Percentiles rank a stretch among this genome's conserved stretches.
These are phyloP conservation scores for Phytophthora cajani DNA, from an alignment of 352 stramenopile genomes.

Conservation along the genomic window DNA sequence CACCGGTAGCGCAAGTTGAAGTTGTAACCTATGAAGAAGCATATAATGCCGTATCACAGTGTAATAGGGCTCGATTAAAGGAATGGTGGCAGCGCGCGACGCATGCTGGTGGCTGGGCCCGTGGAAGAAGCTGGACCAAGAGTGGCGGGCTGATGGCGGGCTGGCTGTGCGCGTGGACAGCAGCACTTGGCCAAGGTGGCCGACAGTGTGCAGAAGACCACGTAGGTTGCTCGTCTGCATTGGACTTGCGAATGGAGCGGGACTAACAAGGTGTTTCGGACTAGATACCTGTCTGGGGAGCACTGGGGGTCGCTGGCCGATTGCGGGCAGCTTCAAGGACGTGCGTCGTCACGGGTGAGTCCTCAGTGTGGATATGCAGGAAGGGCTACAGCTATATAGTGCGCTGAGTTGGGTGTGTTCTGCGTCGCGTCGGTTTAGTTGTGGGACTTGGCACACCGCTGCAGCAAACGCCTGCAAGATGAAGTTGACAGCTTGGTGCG, in stretches of 20 bases:
- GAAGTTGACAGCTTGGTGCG: conserved; percentile 60
- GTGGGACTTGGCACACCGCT: conserved; percentile 77
- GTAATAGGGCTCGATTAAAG: background rate
- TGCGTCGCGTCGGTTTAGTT: conserved; percentile 36
- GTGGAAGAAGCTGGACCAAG: conserved; percentile 68
- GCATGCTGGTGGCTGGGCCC: conserved; percentile 70
- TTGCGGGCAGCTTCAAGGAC: conserved; percentile 52
- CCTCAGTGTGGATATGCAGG: background rate
- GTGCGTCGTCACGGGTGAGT: conserved; percentile 56
- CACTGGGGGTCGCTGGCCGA: conserved; percentile 69
- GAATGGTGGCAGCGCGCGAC: conserved; percentile 5
- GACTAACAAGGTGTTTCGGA: background rate
- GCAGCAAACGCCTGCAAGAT: conserved; percentile 56
- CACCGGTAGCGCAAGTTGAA: background rate
- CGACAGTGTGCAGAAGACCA: conserved; percentile 79
- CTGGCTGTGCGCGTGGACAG: conserved; percentile 50
- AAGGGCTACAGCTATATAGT: background rate
- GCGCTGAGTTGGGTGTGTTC: background rate
- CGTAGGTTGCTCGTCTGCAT: conserved; percentile 40
- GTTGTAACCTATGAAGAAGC: background rate
- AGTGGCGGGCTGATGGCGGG: conserved; percentile 75
- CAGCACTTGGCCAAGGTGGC: conserved; percentile 71
- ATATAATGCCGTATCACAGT: background rate
- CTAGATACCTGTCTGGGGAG: conserved; percentile 69
- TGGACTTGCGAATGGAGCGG: background rate